Base-by-base conservation (phyloP, 2,329 filamentous ascomycete genomes). In the Tricladium varicosporioides region DNA sequence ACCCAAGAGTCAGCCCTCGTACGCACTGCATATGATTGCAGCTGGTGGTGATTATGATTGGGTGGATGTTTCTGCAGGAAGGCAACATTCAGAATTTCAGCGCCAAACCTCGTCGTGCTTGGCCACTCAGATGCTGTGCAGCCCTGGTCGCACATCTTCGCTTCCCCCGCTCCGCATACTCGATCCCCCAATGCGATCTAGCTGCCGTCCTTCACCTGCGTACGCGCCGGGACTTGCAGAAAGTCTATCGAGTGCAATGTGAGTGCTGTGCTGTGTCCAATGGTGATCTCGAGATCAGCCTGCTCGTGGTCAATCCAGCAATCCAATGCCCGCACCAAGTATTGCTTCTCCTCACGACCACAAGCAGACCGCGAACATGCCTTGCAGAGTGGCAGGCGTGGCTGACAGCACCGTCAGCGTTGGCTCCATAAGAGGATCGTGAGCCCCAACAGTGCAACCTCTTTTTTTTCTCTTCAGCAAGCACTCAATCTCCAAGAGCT, bases 401-500 rank as follows among this genome's bases (percentile, higher is more conserved):
- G 51, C 53, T 58, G 57, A n/a, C 18, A 15, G 22, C 60, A 54
- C 53, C 53, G 48, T 51, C 10, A 32, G 13, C 7, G 56, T 53
- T 54, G 65, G 56, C 61, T 51, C 63, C 66, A 68, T 70, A 70
- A 70, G 67, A 61, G 47, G 53, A 59, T 51, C 57, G 42, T 51
- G 48, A 51, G 54, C 59, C 67, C 67, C 65, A 53, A 54, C 56
- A 47, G 48, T 50, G 53, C 44, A 51, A 59, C 42, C 47, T 60
- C 55, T 60, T 50, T 67, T 59, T 70, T 64, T 52, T 67, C 62
- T 83, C 84, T 79, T 79, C 79, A 87, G 85, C 86, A 88, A 88
- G 85, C 77, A 76, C 70, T 78, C 74, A 80, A 80, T 76, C 70
- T 67, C 72, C 73, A 70, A 78, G 78, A 79, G 77, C 76, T 75